Evolutionary conservation across 2,329 filamentous ascomycete species (phyloP), one percentile per base, ranked within the genome.

Genomic region (Lasiodiplodia sp.): DNA sequence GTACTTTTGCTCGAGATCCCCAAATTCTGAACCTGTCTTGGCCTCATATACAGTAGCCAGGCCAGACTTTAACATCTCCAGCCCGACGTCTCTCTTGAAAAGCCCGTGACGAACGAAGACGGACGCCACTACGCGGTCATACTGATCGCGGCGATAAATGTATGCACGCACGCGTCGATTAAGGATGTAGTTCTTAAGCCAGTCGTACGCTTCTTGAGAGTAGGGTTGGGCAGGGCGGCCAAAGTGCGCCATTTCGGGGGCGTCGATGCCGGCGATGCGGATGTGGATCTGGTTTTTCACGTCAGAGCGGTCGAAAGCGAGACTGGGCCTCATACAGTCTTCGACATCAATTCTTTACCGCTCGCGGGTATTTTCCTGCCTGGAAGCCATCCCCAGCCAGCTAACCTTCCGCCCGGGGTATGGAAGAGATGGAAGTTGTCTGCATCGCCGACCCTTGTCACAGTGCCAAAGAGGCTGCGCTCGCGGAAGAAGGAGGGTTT

Each of bases 341-440:
- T 89, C 69, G 91, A 89, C 76, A 88, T 92, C 70, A 97, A 81
- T 37, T 89, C 87, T 69, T 90, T 87, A 76, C 86, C 91, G 68
- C 86, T 88, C 14, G 82, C 85, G 1, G 94, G 94, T 7, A 97
- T 86, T 69, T 82, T 89, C 75, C 93, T 85, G 78, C 87, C 85
- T 6, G 87, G 90, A 71, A 96, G 76, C 93, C 93, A 97, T n/a
- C 92, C 94, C 96, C 96, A 99, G 66, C 96, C 96, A 12, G 91
- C 86, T 64, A 94, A 80, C 72, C 89, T 86, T 12, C 96, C 96
- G n/a, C 95, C 95, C 0, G 96, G 96, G 0, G 94, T 98, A 79
- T 99, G 96, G 78, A 91, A 99, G 58, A 99, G 79, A 73, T 96
- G 91, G 79, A 99, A 97, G 77, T 95, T 95, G 80, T 99, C 96